These are phyloP conservation scores for Climacium dendroides DNA, from an alignment of 225 moss, liverwort and hornwort genomes.

Conservation along the genomic window DNA sequence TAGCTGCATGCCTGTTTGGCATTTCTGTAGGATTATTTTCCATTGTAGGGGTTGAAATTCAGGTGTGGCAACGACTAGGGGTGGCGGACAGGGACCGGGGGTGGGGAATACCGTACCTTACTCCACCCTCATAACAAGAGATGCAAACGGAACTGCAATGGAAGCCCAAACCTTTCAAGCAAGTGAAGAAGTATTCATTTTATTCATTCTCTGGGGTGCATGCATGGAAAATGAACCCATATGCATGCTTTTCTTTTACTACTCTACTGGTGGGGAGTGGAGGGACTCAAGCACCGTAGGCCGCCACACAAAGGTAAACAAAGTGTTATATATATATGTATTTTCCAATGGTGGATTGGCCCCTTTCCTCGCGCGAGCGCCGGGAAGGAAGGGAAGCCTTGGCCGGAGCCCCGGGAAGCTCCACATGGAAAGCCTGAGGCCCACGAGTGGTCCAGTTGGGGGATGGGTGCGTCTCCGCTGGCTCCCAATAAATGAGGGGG, in stretches of 20 bases:
- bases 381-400: no score
- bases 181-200: no score
- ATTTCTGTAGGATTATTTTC: neutral
- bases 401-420: neutral
- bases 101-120: neutral
- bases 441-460: neutral
- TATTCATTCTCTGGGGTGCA: neutral
- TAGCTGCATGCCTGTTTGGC: neutral
- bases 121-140: neutral
- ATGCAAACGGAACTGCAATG: no score
- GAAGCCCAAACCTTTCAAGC: no score
- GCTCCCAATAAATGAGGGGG: neutral
- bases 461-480: neutral
- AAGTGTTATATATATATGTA: no score
- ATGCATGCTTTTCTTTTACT: neutral
- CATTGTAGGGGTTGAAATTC: neutral
- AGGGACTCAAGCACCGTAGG: accelerated
- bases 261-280: accelerated
- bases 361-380: no score
- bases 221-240: neutral
- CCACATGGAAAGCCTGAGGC: neutral
- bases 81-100: accelerated
- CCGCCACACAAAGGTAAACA: neutral
- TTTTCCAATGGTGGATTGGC: no score
- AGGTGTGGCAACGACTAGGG: accelerated